Evolutionary conservation across 768 basidiomycete species (phyloP).

Genomic region (Russula dissimulans): DNA sequence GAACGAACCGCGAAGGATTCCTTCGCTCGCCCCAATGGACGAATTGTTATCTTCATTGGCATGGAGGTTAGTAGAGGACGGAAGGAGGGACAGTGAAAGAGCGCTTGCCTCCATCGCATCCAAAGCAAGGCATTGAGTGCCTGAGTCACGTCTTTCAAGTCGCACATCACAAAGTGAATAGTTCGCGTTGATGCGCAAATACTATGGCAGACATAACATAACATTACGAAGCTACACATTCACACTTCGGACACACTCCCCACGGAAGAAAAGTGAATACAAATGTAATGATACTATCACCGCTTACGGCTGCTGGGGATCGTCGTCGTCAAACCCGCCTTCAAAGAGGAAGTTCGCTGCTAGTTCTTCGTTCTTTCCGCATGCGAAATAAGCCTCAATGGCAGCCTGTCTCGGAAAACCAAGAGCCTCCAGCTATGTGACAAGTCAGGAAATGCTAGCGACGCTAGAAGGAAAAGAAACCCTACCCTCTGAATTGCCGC

Average conservation of each 20-base stretch:
- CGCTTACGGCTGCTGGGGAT: neutral
- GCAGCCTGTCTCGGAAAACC: constrained; percentile 78
- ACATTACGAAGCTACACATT: constrained; percentile 4
- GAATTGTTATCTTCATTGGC: constrained; percentile 85
- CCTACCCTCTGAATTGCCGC: constrained; percentile 85
- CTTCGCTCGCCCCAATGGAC: constrained; percentile 70
- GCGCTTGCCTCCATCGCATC: no score
- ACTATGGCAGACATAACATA: neutral
- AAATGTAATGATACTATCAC: neutral
- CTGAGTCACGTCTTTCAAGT: no score
- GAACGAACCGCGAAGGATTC: constrained; percentile 69
- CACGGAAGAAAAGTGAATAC: constrained; percentile 3
- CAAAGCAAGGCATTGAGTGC: no score
- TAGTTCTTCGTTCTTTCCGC: constrained; percentile 94
- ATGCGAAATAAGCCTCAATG: constrained; percentile 88
- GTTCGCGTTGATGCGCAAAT: no score
- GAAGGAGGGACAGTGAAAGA: neutral
- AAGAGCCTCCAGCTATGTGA: constrained; percentile 63
- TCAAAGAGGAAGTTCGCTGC: constrained; percentile 95
- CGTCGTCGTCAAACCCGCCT: constrained; percentile 42
- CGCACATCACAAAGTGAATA: no score
- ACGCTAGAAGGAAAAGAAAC: constrained; percentile 12
- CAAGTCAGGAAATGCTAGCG: neutral
- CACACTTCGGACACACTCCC: neutral
- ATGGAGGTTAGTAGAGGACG: neutral